Conservation (phyloP, 2,329 filamentous ascomycete genomes). For the Cercospora canescens region DNA sequence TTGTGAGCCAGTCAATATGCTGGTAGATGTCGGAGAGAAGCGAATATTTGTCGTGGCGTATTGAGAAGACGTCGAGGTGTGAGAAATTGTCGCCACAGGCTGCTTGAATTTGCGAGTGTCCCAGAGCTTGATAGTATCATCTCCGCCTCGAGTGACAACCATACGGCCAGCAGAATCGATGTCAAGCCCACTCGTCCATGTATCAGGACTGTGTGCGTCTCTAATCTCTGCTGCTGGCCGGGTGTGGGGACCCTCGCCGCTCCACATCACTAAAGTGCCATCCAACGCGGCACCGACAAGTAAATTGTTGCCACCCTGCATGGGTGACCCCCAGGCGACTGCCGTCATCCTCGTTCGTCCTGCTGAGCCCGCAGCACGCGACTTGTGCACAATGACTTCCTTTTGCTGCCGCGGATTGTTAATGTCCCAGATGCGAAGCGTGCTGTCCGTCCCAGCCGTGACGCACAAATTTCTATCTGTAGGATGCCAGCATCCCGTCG, state of each 20-base stretch:
- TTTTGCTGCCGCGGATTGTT: slow-evolving; percentile 88
- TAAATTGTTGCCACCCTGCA: slow-evolving; percentile 75
- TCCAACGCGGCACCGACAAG: slow-evolving; percentile 83
- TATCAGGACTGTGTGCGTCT: slow-evolving; percentile 77
- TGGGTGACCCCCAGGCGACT: slow-evolving; percentile 77
- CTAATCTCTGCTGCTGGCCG: slow-evolving; percentile 80
- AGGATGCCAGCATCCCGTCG: slow-evolving; percentile 88
- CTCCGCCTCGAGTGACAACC: slow-evolving; percentile 86
- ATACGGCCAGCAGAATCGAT: slow-evolving; percentile 89
- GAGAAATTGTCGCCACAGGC: slow-evolving; percentile 76
- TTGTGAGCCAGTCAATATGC: slow-evolving; percentile 84
- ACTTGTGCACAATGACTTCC: slow-evolving; percentile 95
- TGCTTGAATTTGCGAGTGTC: slow-evolving; percentile 94
- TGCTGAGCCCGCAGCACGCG: slow-evolving; percentile 80
- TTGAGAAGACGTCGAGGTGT: slow-evolving; percentile 78
- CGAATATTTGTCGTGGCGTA: slow-evolving; percentile 84
- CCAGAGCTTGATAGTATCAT: slow-evolving; percentile 94
- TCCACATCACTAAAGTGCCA: slow-evolving; percentile 88
- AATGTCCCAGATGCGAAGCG: slow-evolving; percentile 93
- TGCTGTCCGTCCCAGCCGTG: slow-evolving; percentile 93
- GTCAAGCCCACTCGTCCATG: slow-evolving; percentile 90
- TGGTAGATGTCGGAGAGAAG: slow-evolving; percentile 81
- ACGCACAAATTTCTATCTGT: slow-evolving; percentile 80
- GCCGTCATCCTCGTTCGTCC: slow-evolving; percentile 93
- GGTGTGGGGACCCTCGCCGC: slow-evolving; percentile 81